Base-by-base conservation (phyloP, 768 basidiomycete genomes). In the Obba rivulosa region DNA sequence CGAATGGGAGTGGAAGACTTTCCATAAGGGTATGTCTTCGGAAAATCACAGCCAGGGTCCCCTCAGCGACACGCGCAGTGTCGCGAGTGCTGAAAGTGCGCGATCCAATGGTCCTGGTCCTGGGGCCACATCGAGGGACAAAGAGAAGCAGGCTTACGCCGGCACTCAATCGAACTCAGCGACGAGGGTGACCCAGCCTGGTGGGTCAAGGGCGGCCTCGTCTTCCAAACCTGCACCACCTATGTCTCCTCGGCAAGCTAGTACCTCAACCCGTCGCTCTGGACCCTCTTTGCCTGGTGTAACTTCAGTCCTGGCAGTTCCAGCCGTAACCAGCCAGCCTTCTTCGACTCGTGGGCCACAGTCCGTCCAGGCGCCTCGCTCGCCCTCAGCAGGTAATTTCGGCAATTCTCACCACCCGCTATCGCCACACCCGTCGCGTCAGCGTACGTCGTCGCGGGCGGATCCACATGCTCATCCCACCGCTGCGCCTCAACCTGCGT, bases 401-500 rank as follows among this genome's bases (percentile, higher is more conserved):
- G 43, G 70, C 17, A 56, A 68, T 3, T 46, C 69, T 3, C 76
- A 74, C 49, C 77, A 77, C 57, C 71, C 78, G 2, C 59, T 74
- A 16, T 78, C 77, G 21, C 72, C 78, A 24, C 75, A 73, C 34
- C 55, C 69, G 17, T 67, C 66, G 46, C 69, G 77, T 44, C 66
- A 69, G 18, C 67, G 66, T 39, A 45, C 66, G 11, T 50, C 59
- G 16, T 66, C 74, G 10, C 67, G 62, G 3, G 66, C 73, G 10
- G 87, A 90, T 57, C 87, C 87, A 3, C 85, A 91, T 62, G 66
- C 75, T 0, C 87, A 89, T 57, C 87, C 87, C 9, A 78, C 80
- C 0, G 69, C 77, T 5, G 54, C 76, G 3, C 84, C 83, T 7
- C 64, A 70, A 3, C 79, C 86, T 14, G 85, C 85, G 11, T 85